Evolutionary conservation across 805 yeast genomes (phyloP), one percentile per base, ranked within the genome.

Genomic region (Cyberlindnera euphorbiiphila): DNA sequence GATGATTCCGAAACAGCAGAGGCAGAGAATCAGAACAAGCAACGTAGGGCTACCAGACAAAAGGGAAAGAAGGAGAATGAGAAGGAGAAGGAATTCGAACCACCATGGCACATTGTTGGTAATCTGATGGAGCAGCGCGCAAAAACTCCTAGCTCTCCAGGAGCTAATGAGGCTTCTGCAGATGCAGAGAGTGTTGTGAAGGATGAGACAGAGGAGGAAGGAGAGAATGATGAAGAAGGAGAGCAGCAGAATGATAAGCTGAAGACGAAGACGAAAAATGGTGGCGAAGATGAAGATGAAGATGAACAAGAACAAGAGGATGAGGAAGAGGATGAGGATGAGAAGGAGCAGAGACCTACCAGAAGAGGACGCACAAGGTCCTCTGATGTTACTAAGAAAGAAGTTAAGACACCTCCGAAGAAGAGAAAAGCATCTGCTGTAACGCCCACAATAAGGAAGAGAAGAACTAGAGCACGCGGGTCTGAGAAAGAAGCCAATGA

Each of bases 171-270:
- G n/a, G n/a, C n/a, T n/a, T n/a, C n/a, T n/a, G n/a, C n/a, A 26
- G 7, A 17, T 26, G 7, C 29, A 13, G 29, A n/a, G 9, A n/a
- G 5, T 6, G 9, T 14, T 7, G 15, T 12, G 9, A 25, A 8
- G 6, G 13, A 8, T 25, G 27, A 25, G 13, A 25, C 29, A 7
- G 21, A 29, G 25, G 25, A 21, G 9, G 32, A 29, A 12, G 16
- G 16, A 9, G 32, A 27, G 10, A 20, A 27, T 11, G 29, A n/a
- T 11, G 24, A 19, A 16, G 41, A 33, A 2, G 34, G 24, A 15
- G 40, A 33, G 2, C 27, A 38, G 13, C 43, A 42, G n/a, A 24
- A 29, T 24, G 40, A 39, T 18, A 27, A 27, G 29, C 29, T 20
- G 30, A 27, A 7, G 21, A 11, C 17, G 21, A 17, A 9, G 30